Evolutionary conservation across 2,329 filamentous ascomycete species (phyloP), one percentile per base, ranked within the genome.

Genomic region (Colletotrichum sp.): DNA sequence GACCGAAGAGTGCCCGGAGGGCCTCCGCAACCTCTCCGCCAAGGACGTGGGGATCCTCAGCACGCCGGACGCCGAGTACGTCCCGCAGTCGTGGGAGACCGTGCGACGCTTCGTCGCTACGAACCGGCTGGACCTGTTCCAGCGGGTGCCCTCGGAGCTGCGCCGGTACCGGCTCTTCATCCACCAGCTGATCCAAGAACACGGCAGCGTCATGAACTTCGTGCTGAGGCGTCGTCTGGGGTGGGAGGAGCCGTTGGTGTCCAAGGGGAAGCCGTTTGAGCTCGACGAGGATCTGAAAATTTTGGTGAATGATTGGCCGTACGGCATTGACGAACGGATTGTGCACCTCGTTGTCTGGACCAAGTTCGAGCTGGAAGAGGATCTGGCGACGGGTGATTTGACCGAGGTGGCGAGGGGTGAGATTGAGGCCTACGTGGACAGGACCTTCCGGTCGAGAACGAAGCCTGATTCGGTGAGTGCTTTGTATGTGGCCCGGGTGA

Each of bases 261-360:
- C 84, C 10, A 78, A 80, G 6, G 81, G 80, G 21, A 77, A 69
- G 28, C 88, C 88, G 0, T 89, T 92, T 77, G 84, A 86, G 77
- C 80, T 78, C 70, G 83, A 83, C 1, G 86, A 87, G 12, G 94
- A 97, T 80, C 85, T 93, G 80, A 95, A 92, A 83, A 93, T 98
- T 64, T 84, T 98, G 55, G 91, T 91, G 85, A 98, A 98, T 82
- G 96, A 98, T 88, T 98, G 96, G 95, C 96, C 96, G 1, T 98
- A 98, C 81, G 96, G 95, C 0, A 88, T 98, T 69, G 95, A 97
- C 79, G 82, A 87, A 62, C 89, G 90, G 67, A 96, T 98, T 78
- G 91, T 95, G 18, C 96, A 98, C 82, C 87, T 98, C 4, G 95
- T 98, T 7, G 92, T 98, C 15, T 98, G 96, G 96, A 97, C 94